Base-by-base conservation (phyloP, 2,329 filamentous ascomycete species). In the Trichoderma semiorbis region DNA sequence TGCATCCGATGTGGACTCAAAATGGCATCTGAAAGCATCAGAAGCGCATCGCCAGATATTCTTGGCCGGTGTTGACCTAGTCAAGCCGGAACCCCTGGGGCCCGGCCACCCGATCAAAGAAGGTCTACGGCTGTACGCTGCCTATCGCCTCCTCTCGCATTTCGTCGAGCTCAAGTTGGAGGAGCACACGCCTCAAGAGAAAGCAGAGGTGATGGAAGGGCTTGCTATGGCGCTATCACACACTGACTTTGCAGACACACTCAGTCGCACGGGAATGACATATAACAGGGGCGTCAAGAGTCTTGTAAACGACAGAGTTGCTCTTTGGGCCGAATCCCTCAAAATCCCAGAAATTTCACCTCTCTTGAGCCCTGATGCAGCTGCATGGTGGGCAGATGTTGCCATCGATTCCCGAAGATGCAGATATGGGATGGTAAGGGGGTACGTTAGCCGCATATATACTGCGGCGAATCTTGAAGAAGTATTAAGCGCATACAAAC, bases 31-130 rank as follows among this genome's bases (percentile, higher is more conserved):
- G 43, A 57, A 71, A 3, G 60, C 72, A 5, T 79, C 78, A 0
- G 77, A 79, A 32, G 77, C 76, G 0, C 67, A 75, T 21, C 74
- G 78, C 0, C 74, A 73, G 3, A 78, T 80, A 7, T 74, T 79
- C 5, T 39, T 79, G 0, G 74, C 69, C 1, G 72, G 71, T 21
- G 70, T 73, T 5, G 60, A 73, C 21, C 36, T 79, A 0, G 70
- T 74, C 2, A 72, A 72, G 0, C 71, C 58, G 32, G 70, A 53
- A 14, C 57, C 55, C 53, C 0, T 43, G 28, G 32, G 69, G 0
- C 24, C 61, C 30, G 68, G 65, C 12, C 32, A 30, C 8, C 3
- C 64, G 7, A 12, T 64, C 6, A 26, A 72, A 3, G 14, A 53
- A 18, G 18, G 34, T 2, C 32, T 73, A 2, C 14, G 69, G n/a